A percentile compares a stretch with the other conserved stretches of the same genome.
phyloP scores from a whole-genome alignment of 2,329 filamentous ascomycete genomes.

The Ophiostoma populinum region DNA sequence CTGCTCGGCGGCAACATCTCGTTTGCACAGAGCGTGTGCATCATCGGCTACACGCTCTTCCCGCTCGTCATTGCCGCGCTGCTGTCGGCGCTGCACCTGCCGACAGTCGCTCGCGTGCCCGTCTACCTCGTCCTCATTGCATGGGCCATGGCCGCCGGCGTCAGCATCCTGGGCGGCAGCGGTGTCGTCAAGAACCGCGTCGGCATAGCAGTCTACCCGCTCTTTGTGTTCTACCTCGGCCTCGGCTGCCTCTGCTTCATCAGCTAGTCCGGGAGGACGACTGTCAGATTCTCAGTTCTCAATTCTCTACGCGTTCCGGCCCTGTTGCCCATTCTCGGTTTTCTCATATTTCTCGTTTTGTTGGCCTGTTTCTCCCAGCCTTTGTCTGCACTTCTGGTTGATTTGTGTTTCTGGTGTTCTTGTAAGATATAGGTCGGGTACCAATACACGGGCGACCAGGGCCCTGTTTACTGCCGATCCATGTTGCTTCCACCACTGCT shows the following conservation, averaged over 20 bases:
- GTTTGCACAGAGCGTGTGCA: slow-evolving; percentile 93
- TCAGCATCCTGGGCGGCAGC: slow-evolving; percentile 89
- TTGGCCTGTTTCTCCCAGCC: too few relatives aligned
- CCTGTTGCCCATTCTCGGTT: too few relatives aligned
- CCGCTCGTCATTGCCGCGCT: slow-evolving; percentile 85
- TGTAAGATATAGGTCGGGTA: too few relatives aligned
- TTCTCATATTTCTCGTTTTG: too few relatives aligned
- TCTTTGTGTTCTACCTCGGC: slow-evolving; percentile 88
- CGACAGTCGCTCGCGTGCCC: slow-evolving; percentile 68
- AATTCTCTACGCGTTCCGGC: too few relatives aligned
- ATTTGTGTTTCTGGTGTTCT: too few relatives aligned
- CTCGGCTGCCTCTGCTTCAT: slow-evolving; percentile 95
- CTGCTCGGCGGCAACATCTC: slow-evolving; percentile 92
- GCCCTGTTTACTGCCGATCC: too few relatives aligned
- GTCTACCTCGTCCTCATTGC: slow-evolving; percentile 75
- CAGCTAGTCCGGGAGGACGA: slow-evolving; percentile 51
- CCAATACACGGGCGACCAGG: too few relatives aligned
- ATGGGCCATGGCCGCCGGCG: slow-evolving; percentile 88
- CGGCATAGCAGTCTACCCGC: slow-evolving; percentile 80
- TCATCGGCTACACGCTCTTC: slow-evolving; percentile 97
- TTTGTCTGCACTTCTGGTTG: too few relatives aligned
- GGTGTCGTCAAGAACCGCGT: slow-evolving; percentile 92
- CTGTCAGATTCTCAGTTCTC: too few relatives aligned
- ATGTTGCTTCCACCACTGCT: too few relatives aligned
- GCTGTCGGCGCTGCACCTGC: slow-evolving; percentile 67